Percentiles rank a stretch among this genome's conserved stretches.
Evolutionary conservation across 1,284 basidiomycete species (phyloP).

Genomic region (Phlebopus sp.): DNA sequence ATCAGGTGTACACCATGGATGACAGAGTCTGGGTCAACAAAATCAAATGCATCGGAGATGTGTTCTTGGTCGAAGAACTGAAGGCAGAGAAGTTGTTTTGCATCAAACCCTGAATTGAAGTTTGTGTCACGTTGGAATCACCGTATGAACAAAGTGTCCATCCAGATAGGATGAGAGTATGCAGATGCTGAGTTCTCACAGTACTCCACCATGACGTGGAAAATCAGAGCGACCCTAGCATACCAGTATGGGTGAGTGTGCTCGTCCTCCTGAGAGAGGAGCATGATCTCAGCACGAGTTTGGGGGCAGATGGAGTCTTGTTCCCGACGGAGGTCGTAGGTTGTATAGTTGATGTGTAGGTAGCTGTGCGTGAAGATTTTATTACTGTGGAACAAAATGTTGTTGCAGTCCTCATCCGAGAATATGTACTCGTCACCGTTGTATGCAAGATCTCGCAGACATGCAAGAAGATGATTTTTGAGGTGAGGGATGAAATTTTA

Average conservation of each 20-base stretch:
- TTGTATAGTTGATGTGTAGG: slow-evolving; percentile 24
- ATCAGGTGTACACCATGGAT: background rate
- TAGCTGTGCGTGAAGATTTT: slow-evolving; percentile 12
- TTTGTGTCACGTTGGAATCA: slow-evolving; percentile 17
- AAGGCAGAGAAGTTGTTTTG: slow-evolving; percentile 7
- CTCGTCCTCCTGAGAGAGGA: slow-evolving; percentile 15
- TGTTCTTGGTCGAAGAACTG: slow-evolving; percentile 5
- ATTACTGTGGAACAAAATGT: slow-evolving; percentile 12
- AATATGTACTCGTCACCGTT: slow-evolving; percentile 30
- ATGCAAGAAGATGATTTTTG: slow-evolving; percentile 30
- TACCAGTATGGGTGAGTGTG: slow-evolving; percentile 11
- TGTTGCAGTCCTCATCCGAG: slow-evolving; percentile 21
- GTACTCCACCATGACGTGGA: slow-evolving; percentile 1
- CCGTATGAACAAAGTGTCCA: slow-evolving; percentile 17
- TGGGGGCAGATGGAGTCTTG: too few relatives aligned
- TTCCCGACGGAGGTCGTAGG: slow-evolving; percentile 26
- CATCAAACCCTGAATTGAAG: slow-evolving; percentile 12
- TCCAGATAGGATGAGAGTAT: background rate
- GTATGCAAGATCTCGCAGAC: too few relatives aligned
- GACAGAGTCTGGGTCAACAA: too few relatives aligned
- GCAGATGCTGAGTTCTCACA: background rate
- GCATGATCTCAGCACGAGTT: slow-evolving; percentile 10
- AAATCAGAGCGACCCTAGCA: background rate
- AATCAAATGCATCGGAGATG: slow-evolving; percentile 1
- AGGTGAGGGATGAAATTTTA: slow-evolving; percentile 27